Conservation (phyloP, 2,329 filamentous ascomycete genomes). For the Neonectria punicea region DNA sequence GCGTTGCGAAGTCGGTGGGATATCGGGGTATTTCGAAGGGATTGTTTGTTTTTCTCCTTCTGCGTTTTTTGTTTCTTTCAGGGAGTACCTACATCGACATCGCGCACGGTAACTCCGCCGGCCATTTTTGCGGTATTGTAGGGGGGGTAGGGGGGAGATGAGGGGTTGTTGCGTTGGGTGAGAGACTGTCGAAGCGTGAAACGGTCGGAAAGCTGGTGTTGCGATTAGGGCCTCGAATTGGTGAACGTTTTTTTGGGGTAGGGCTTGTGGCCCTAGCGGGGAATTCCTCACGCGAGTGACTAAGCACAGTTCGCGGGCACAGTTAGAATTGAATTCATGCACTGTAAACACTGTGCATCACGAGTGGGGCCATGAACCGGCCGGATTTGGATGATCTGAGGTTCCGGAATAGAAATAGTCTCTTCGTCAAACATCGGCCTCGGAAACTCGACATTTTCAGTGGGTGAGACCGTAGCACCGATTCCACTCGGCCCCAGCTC, state of each 20-base stretch:
- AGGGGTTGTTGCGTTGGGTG: conserved; percentile 46
- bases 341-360: neutral
- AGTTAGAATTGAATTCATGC: neutral
- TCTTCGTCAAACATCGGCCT: neutral
- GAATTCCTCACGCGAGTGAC: conserved; percentile 30
- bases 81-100: conserved; percentile 79
- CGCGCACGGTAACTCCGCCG: conserved; percentile 83
- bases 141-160: conserved; percentile 36
- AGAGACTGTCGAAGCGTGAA: conserved; percentile 44
- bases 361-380: neutral
- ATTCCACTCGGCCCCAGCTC: neutral
- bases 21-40: neutral
- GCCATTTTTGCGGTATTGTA: conserved; percentile 76
- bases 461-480: neutral
- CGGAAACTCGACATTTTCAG: neutral
- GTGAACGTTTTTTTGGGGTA: conserved; percentile 45
- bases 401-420: neutral
- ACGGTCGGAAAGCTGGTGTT: conserved; percentile 39
- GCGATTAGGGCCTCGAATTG: conserved; percentile 31
- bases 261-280: conserved; percentile 49
- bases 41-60: conserved; percentile 12
- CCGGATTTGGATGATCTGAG: neutral
- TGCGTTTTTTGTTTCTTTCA: conserved; percentile 35
- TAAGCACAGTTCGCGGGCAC: conserved; percentile 36
- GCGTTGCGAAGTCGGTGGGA: conserved; percentile 38